Percentiles rank a stretch among this genome's conserved stretches.
Evolutionary conservation across 352 stramenopile genomes (phyloP).

Genomic region (Phytophthora foliorum): DNA sequence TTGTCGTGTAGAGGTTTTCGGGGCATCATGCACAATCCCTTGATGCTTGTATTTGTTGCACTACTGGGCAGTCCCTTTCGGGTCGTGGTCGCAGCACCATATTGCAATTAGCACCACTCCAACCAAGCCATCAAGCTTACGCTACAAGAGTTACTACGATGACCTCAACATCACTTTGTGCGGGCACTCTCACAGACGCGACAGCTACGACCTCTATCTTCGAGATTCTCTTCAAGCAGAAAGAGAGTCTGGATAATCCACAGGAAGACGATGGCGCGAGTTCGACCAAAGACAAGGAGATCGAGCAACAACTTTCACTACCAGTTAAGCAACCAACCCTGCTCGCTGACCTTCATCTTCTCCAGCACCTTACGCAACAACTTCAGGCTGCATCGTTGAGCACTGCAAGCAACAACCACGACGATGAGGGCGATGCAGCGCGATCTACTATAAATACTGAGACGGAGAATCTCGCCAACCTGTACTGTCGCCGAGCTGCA

Average conservation of each 20-base stretch:
- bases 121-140: neutral
- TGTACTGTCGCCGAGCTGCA: conserved; percentile 51
- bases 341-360: conserved; percentile 34
- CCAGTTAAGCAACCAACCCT: conserved; percentile 35
- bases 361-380: conserved; percentile 38
- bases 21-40: conserved; percentile 9
- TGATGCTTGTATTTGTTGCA: neutral
- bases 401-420: conserved; percentile 32
- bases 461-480: conserved; percentile 32
- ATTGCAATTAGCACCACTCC: conserved; percentile 30
- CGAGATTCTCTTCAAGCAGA: conserved; percentile 42
- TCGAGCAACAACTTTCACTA: conserved; percentile 13
- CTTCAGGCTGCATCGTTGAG: conserved; percentile 28
- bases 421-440: conserved; percentile 14
- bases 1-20: neutral
- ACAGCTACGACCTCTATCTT: conserved; percentile 32
- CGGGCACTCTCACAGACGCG: conserved; percentile 4
- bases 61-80: neutral
- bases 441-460: conserved; percentile 3
- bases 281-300: conserved; percentile 15
- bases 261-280: conserved; percentile 22
- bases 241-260: conserved; percentile 12
- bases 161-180: conserved; percentile 15
- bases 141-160: conserved; percentile 16
- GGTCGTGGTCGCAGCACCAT: neutral